Conservation (phyloP, 768 basidiomycete species). For the Leucosporidium creatinivorum region DNA sequence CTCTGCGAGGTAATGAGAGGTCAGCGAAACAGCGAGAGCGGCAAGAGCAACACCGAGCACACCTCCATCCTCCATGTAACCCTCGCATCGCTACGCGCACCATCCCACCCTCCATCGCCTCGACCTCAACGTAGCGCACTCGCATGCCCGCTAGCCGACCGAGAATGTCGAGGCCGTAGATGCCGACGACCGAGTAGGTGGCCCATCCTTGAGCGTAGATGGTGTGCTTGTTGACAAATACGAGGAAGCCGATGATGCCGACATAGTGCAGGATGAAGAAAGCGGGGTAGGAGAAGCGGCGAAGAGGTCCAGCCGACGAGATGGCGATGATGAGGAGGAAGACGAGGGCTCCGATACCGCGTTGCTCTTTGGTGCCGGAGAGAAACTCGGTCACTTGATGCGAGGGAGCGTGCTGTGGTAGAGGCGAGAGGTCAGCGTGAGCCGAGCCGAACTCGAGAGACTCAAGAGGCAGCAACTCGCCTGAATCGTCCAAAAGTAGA, state of each 20-base stretch:
- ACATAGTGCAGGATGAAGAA: constrained; percentile 69
- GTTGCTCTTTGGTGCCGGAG: constrained; percentile 57
- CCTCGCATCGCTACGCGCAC: constrained; percentile 7
- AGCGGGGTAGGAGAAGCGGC: constrained; percentile 57
- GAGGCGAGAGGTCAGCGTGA: background rate
- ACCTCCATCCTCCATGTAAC: constrained; percentile 51
- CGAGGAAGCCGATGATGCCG: constrained; percentile 53
- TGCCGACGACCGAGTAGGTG: constrained; percentile 67
- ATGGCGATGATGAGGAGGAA: constrained; percentile 61
- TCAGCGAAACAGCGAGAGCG: background rate
- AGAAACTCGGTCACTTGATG: constrained; percentile 12
- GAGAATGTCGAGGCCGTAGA: constrained; percentile 71
- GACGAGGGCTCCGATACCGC: constrained; percentile 63
- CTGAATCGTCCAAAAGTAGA: constrained; percentile 23
- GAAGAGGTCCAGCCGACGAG: constrained; percentile 56
- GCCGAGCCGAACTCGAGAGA: background rate
- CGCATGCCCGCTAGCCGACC: constrained; percentile 45
- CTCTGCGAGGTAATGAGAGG: constrained; percentile 26
- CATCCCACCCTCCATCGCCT: constrained; percentile 21
- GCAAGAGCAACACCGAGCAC: background rate
- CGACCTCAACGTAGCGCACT: constrained; percentile 15
- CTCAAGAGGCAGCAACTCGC: background rate
- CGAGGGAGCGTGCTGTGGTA: constrained; percentile 5
- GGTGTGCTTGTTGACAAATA: constrained; percentile 77
- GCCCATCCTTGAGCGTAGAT: constrained; percentile 67